Evolutionary conservation across 2,329 filamentous ascomycete species (phyloP), one percentile per base, ranked within the genome.

Genomic region (Epichloe amarillans): DNA sequence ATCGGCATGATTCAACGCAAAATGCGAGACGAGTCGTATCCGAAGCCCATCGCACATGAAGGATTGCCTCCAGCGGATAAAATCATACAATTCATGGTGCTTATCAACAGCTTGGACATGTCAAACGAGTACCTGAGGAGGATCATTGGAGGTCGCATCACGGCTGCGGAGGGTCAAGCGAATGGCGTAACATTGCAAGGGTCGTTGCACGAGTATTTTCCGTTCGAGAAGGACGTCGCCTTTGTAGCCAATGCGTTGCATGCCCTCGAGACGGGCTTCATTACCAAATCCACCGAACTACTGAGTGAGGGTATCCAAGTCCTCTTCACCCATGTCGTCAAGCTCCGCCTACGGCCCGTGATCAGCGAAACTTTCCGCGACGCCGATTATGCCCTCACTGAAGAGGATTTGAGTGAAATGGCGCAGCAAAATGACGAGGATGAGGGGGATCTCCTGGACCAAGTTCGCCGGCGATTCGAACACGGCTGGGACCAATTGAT

Each of bases 1-100:
- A 83, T 97, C 56, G 88, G 88, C 60, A 96, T 98, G 89, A 83
- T 95, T 39, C 91, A 97, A 66, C 84, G 91, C 52, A 95, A 95
- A 68, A 97, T 98, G 93, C 82, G 89, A 43, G 89, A 97, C 64
- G 93, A 98, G 66, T 86, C 84, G 54, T 97, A 96, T 62, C 93
- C 91, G 0, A 88, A 85, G 61, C 75, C 88, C 2, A 71, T 80
- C 0, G 79, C 90, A 1, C 83, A 88, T 64, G 89, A 89, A 39
- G 85, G 82, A 0, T 76, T 90, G 43, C 91, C 91, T 0, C 88
- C 90, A 0, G 93, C 98, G 65, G 83, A 89, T 59, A 88, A 84
- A 58, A 86, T 96, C 56, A 80, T 97, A 48, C 76, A 86, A 4
- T 98, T 98, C 65, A 81, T 96, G 15, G 84, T 97, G 21, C 77